Evolutionary conservation across 2,329 filamentous ascomycete genomes (phyloP).

Genomic region (Verticillium alfalfae): DNA sequence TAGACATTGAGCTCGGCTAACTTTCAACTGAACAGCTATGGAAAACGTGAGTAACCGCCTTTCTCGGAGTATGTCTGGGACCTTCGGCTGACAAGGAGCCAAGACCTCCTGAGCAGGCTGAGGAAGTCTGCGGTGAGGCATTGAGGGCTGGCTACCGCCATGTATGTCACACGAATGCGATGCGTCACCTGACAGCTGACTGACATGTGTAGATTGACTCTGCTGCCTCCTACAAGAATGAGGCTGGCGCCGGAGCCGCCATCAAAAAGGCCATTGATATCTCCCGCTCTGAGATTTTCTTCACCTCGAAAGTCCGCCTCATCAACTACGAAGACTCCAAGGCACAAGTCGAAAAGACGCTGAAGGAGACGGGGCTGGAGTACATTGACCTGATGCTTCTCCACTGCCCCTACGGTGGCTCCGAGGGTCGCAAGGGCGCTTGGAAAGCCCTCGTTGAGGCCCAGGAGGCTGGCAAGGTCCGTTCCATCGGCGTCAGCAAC

Average conservation of each 20-base stretch:
- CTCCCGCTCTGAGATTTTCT: constrained; percentile 44
- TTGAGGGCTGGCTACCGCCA: constrained; percentile 49
- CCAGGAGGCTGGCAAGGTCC: constrained; percentile 55
- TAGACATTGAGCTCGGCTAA: constrained; percentile 6
- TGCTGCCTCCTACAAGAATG: constrained; percentile 46
- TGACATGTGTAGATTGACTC: constrained; percentile 34
- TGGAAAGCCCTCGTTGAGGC: constrained; percentile 61
- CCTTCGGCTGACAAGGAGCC: not conserved
- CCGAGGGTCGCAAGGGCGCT: constrained; percentile 48
- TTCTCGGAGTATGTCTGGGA: not conserved
- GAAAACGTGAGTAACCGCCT: constrained; percentile 36
- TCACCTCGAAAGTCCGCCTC: constrained; percentile 45
- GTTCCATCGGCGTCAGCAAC: constrained; percentile 60
- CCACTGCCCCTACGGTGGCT: constrained; percentile 56
- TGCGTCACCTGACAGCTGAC: not conserved
- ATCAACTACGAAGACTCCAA: constrained; percentile 59
- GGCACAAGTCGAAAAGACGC: constrained; percentile 56
- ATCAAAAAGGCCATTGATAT: constrained; percentile 33
- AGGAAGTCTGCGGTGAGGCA: constrained; percentile 36
- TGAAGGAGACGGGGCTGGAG: constrained; percentile 55
- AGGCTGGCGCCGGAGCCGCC: constrained; percentile 39
- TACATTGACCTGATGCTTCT: constrained; percentile 65
- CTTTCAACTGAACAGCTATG: constrained; percentile 34
- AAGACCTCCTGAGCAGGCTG: constrained; percentile 28
- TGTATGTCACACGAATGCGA: constrained; percentile 21